phyloP scores from a whole-genome alignment of 805 yeast species.

The Candida berthetii region DNA sequence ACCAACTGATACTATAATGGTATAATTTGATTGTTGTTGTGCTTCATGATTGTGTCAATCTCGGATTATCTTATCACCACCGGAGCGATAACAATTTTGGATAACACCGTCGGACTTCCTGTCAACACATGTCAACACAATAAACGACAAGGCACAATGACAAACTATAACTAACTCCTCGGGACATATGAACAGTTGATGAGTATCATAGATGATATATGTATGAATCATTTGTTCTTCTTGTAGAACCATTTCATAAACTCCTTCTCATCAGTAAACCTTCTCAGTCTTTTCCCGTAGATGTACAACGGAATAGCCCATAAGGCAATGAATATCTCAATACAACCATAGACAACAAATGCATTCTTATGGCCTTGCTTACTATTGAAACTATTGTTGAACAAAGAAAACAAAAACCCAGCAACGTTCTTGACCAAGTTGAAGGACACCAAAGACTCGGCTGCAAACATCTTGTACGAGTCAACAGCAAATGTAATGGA shows the following conservation, averaged over 20 bases:
- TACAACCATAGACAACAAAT: conserved; percentile 45
- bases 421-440: conserved; percentile 47
- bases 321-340: conserved; percentile 42
- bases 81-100: not conserved
- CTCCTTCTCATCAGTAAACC: conserved; percentile 45
- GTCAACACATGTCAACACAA: too few species aligned
- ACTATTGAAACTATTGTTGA: conserved; percentile 41
- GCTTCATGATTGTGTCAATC: not conserved
- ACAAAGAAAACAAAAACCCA: conserved; percentile 51
- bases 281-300: conserved; percentile 44
- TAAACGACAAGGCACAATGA: too few species aligned
- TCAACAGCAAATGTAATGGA: conserved; percentile 57
- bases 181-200: not conserved
- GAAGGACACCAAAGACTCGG: conserved; percentile 51
- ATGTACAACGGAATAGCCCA: conserved; percentile 45
- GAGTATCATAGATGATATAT: too few species aligned
- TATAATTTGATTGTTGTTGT: too few species aligned
- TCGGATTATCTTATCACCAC: not conserved
- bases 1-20: too few species aligned
- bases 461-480: conserved; percentile 48
- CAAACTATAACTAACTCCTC: too few species aligned
- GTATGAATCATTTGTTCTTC: not conserved
- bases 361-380: conserved; percentile 36
- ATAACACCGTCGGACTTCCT: too few species aligned
- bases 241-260: conserved; percentile 31